Percentiles rank a stretch among this genome's conserved stretches.
phyloP scores from a whole-genome alignment of 768 basidiomycete genomes.

The Daedaleopsis nitida region DNA sequence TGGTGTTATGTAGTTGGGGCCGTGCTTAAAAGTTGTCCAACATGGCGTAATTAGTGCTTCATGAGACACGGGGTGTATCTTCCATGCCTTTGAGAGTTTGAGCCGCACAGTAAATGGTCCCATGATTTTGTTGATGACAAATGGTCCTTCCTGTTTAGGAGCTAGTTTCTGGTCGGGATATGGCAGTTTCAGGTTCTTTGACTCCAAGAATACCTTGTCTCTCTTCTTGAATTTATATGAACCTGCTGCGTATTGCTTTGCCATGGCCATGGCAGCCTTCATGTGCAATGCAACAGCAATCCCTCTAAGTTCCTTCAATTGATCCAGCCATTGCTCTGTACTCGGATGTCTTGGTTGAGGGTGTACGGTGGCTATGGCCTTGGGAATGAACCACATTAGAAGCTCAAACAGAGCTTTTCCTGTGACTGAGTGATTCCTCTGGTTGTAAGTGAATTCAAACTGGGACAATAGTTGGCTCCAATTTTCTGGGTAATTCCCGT shows the following conservation, averaged over 20 bases:
- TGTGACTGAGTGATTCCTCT: constrained; percentile 27
- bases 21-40: not conserved
- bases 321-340: not conserved
- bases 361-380: not conserved
- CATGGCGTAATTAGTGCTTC: constrained; percentile 13
- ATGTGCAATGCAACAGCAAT: not conserved
- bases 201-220: not conserved
- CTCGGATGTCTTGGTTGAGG: constrained; percentile 4
- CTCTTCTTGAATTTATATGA: not conserved
- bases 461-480: constrained; percentile 28
- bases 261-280: not conserved
- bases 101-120: constrained; percentile 24
- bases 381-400: constrained; percentile 24
- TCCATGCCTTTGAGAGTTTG: constrained; percentile 22
- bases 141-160: constrained; percentile 25
- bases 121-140: constrained; percentile 26
- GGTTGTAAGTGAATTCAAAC: not conserved
- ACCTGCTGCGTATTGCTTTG: not conserved
- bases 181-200: not conserved
- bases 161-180: constrained; percentile 27
- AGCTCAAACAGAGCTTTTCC: constrained; percentile 34
- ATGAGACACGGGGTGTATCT: constrained; percentile 31
- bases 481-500: constrained; percentile 33
- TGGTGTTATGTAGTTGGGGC: not conserved
- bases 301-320: not conserved